Conservation (phyloP, 306 rosid genomes). For the Lathyrus aphaca region DNA sequence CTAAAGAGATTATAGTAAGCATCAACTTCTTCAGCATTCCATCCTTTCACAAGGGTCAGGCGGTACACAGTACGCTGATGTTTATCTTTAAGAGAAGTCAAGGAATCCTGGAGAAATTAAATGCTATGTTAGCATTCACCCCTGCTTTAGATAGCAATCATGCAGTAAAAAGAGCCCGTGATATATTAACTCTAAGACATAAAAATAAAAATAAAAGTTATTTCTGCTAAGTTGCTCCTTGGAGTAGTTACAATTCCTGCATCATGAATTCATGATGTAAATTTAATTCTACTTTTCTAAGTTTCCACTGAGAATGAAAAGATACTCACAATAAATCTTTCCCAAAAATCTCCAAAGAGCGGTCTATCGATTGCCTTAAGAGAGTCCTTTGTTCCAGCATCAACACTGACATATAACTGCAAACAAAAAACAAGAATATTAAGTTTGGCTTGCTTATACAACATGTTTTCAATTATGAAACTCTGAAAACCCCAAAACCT, state of each 20-base stretch:
- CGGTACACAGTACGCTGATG: conserved; percentile 98
- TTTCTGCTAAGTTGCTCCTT: conserved; percentile 9
- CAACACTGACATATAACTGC: conserved; percentile 97
- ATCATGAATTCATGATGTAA: conserved; percentile 5
- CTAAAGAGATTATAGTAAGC: conserved; percentile 84
- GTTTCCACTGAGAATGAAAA: conserved; percentile 13
- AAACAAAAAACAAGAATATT: conserved; percentile 38
- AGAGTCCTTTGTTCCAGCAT: conserved; percentile 93
- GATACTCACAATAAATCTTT: conserved; percentile 80
- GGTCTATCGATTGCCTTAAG: conserved; percentile 98
- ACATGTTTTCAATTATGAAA: conserved; percentile 25
- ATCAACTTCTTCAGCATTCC: conserved; percentile 91
- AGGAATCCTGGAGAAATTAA: conserved; percentile 65
- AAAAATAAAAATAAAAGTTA: not conserved
- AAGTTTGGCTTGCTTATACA: conserved; percentile 22
- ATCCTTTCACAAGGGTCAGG: conserved; percentile 90
- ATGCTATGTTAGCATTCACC: conserved; percentile 23
- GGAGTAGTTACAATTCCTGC: conserved; percentile 16
- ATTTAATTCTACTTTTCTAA: conserved; percentile 12
- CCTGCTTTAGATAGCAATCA: conserved; percentile 27
- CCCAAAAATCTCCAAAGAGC: conserved; percentile 99
- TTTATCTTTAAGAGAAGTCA: conserved; percentile 78
- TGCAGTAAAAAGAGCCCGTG: conserved; percentile 7
- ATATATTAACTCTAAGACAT: conserved; percentile 9
- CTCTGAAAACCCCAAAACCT: conserved; percentile 52